phyloP scores from a whole-genome alignment of 345 rosid genomes.

The Citrus sinensis region DNA sequence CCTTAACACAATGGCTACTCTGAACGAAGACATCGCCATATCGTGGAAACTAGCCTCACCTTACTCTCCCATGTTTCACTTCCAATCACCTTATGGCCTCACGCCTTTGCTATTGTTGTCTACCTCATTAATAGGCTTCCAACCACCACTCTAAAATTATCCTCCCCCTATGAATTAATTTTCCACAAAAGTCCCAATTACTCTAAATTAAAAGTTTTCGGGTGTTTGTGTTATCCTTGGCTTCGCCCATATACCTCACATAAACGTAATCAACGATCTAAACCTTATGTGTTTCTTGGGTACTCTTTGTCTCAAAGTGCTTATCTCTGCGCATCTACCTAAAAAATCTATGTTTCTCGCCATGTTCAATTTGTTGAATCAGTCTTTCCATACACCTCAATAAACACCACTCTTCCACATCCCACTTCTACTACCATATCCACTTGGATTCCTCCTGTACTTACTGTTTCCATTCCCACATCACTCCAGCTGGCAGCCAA shows the following conservation, averaged over 20 bases:
- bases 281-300: not conserved
- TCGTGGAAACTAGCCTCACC: not conserved
- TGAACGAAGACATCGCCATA: too few relatives aligned
- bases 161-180: not conserved
- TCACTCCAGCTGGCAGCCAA: too few relatives aligned
- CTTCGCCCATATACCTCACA: not conserved
- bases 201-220: not conserved
- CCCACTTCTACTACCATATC: too few relatives aligned
- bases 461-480: too few relatives aligned
- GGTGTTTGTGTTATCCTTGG: not conserved
- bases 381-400: too few relatives aligned
- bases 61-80: not conserved
- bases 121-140: not conserved
- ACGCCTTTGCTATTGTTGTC: not conserved
- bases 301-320: conserved; percentile 3
- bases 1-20: too few relatives aligned
- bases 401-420: too few relatives aligned
- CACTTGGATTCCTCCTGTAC: too few relatives aligned
- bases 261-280: not conserved
- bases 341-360: too few relatives aligned
- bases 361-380: too few relatives aligned
- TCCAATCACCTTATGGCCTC: not conserved
- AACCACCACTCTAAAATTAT: not conserved
- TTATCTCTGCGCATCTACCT: not conserved
- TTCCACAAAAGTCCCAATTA: not conserved